Percentiles rank a stretch among this genome's conserved stretches.
Conservation (phyloP, 208 protist species). For the Crithidia mellificae region DNA sequence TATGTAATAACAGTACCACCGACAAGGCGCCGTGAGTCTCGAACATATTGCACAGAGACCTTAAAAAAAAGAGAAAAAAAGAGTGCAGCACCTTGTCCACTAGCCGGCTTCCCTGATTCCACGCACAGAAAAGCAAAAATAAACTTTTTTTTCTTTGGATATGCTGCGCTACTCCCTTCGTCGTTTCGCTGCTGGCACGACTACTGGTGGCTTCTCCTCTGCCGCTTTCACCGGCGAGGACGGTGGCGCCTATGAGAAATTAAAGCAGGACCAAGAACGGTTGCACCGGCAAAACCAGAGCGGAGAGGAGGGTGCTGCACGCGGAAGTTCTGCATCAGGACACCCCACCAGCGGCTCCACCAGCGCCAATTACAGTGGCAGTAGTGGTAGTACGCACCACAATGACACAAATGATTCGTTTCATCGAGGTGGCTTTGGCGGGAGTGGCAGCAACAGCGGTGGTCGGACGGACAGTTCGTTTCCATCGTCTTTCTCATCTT, state of each 20-base stretch:
- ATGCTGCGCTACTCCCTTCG: constrained; percentile 33
- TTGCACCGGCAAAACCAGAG: constrained; percentile 26
- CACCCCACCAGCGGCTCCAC: constrained; percentile 14
- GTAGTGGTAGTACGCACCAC: background rate
- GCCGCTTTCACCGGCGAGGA: constrained; percentile 74
- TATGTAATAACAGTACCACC: too few relatives aligned
- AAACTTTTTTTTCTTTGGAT: too few relatives aligned
- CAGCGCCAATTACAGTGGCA: constrained; percentile 6
- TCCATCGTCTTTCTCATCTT: constrained; percentile 4
- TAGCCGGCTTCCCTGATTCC: too few relatives aligned
- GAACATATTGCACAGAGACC: too few relatives aligned
- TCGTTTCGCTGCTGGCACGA: constrained; percentile 24
- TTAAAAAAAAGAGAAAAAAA: too few relatives aligned
- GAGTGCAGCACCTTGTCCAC: too few relatives aligned
- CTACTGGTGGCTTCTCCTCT: constrained; percentile 62
- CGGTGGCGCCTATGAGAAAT: constrained; percentile 32
- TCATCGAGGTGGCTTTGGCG: too few relatives aligned
- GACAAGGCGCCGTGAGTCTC: too few relatives aligned
- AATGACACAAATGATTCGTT: too few relatives aligned
- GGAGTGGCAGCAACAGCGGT: background rate
- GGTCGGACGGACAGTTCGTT: background rate
- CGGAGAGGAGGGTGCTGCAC: background rate
- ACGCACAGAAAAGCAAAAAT: background rate
- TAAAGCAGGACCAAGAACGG: constrained; percentile 33
- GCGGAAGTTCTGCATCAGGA: background rate